Evolutionary conservation across 2,329 filamentous ascomycete genomes (phyloP).

Genomic region (Penicillium sp.): DNA sequence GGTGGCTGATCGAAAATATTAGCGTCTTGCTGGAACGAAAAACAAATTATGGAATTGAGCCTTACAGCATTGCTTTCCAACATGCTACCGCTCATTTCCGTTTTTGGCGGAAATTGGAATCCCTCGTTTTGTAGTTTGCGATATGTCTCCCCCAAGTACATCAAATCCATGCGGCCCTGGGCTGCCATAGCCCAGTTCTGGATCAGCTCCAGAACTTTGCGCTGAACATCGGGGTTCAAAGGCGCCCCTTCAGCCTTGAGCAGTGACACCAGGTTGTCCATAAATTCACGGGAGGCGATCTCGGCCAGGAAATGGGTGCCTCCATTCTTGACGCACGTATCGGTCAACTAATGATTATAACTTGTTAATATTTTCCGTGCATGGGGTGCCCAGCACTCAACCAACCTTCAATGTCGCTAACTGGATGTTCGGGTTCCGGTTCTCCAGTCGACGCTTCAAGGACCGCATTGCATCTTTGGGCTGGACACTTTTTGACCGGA

Average conservation of each 20-base stretch:
- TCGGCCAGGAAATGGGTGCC: slow-evolving; percentile 92
- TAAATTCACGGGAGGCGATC: slow-evolving; percentile 95
- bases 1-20: slow-evolving; percentile 64
- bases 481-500: slow-evolving; percentile 94
- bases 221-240: slow-evolving; percentile 80
- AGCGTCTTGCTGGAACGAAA: neutral
- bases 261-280: slow-evolving; percentile 93
- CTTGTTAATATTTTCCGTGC: slow-evolving; percentile 13
- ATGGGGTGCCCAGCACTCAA: slow-evolving; percentile 3
- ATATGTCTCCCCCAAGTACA: slow-evolving; percentile 88
- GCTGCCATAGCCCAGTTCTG: slow-evolving; percentile 91
- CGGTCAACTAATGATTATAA: slow-evolving; percentile 66
- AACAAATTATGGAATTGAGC: slow-evolving; percentile 16
- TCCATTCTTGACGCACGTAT: slow-evolving; percentile 98
- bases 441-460: slow-evolving; percentile 87
- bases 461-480: slow-evolving; percentile 98
- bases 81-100: slow-evolving; percentile 92
- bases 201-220: slow-evolving; percentile 88
- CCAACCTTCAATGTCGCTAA: slow-evolving; percentile 86
- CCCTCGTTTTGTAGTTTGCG: slow-evolving; percentile 78
- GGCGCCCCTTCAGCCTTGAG: slow-evolving; percentile 76
- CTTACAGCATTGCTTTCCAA: slow-evolving; percentile 91
- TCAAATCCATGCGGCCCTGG: slow-evolving; percentile 77
- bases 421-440: slow-evolving; percentile 97
- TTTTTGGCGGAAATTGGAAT: slow-evolving; percentile 83